A percentile compares a stretch with the other conserved stretches of the same genome.
Conservation (phyloP, 257 asterid genomes). For the Catharanthus roseus region DNA sequence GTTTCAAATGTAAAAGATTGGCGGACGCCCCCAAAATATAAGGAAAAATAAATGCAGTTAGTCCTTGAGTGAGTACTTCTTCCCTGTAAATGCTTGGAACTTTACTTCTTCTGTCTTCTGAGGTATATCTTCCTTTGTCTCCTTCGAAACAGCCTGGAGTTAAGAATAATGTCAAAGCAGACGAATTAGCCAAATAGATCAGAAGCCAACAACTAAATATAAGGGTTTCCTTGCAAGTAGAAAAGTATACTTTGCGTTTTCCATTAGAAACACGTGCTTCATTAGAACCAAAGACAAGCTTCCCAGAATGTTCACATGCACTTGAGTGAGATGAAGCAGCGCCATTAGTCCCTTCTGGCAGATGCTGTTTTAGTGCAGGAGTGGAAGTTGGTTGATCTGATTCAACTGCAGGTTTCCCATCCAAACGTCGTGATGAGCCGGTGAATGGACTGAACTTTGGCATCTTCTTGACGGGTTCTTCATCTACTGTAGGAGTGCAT, state of each 20-base stretch:
- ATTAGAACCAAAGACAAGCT: constrained; percentile 28
- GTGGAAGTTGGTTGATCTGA: constrained; percentile 10
- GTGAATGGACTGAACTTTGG: constrained; percentile 23
- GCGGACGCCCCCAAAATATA: neutral
- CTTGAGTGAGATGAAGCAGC: constrained; percentile 13
- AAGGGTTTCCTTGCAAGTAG: neutral
- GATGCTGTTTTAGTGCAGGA: constrained; percentile 18
- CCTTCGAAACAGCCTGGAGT: constrained; percentile 17
- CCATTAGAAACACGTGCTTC: constrained; percentile 5
- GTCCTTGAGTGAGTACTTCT: constrained; percentile 30
- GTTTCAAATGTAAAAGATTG: neutral
- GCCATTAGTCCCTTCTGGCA: constrained; percentile 2
- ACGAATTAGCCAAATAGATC: neutral
- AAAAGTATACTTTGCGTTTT: constrained; percentile 10
- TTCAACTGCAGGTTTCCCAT: constrained; percentile 22
- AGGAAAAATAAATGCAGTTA: constrained; percentile 8
- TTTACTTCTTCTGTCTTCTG: constrained; percentile 20
- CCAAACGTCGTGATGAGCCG: constrained; percentile 27
- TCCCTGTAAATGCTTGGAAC: constrained; percentile 34
- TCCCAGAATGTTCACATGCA: constrained; percentile 16
- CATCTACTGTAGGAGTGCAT: constrained; percentile 14
- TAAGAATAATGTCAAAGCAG: neutral
- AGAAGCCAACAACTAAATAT: neutral
- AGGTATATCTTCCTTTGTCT: constrained; percentile 16
- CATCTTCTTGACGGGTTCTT: constrained; percentile 18